These are phyloP conservation scores for Dendrobium catenatum DNA, from an alignment of 106 monocot genomes.

Conservation along the genomic window DNA sequence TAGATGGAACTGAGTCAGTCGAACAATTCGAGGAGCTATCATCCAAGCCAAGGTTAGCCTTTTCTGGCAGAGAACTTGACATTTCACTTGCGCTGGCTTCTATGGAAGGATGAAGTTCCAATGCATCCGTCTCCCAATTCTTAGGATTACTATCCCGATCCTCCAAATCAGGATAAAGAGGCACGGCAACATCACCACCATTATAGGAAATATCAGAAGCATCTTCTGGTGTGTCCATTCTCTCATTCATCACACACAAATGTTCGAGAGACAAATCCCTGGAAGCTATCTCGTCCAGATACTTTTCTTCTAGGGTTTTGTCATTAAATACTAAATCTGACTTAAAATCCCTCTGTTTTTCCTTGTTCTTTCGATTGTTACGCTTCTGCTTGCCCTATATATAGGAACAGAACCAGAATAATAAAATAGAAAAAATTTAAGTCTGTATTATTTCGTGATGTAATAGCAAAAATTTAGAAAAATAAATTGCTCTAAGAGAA, in stretches of 20 bases:
- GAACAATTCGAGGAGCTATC: conserved; percentile 93
- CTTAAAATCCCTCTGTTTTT: conserved; percentile 61
- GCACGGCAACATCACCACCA: conserved; percentile 46
- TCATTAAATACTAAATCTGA: conserved; percentile 19
- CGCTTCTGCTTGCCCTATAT: conserved; percentile 60
- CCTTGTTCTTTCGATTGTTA: conserved; percentile 68
- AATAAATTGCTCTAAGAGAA: neutral
- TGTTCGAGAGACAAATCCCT: conserved; percentile 29
- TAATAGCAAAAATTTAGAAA: neutral
- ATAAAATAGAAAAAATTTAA: neutral
- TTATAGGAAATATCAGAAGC: conserved; percentile 58
- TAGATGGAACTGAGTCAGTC: conserved; percentile 63
- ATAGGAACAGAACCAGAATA: neutral
- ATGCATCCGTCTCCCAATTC: conserved; percentile 64
- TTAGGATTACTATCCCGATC: conserved; percentile 33
- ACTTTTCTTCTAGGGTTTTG: conserved; percentile 24
- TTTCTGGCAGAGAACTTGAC: conserved; percentile 5
- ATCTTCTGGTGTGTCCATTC: conserved; percentile 34
- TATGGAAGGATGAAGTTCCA: conserved; percentile 29
- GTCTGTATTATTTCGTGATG: neutral
- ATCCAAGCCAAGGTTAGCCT: conserved; percentile 40
- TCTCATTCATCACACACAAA: conserved; percentile 16
- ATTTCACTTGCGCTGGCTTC: conserved; percentile 8
- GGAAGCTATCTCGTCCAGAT: conserved; percentile 23
- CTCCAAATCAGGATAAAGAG: conserved; percentile 47